phyloP scores from a whole-genome alignment of 257 asterid species.

The Gynochthodes officinalis region DNA sequence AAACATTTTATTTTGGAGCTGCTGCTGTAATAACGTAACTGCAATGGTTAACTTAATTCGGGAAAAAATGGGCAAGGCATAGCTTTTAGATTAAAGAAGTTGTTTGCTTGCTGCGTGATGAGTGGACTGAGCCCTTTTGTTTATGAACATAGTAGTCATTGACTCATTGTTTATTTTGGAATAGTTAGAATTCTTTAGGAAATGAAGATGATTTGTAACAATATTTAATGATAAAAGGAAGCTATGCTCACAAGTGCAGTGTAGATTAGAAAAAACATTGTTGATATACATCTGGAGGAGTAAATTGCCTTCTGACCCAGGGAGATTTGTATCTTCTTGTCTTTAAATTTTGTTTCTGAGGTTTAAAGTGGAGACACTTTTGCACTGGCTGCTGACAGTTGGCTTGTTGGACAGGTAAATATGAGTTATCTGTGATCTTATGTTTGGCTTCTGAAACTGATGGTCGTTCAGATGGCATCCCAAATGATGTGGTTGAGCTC shows the following conservation, averaged over 20 bases:
- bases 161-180: neutral
- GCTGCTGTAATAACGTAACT: too few species aligned
- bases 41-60: too few species aligned
- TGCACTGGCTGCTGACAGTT: slow-evolving; percentile 14
- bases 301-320: neutral
- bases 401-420: slow-evolving; percentile 48
- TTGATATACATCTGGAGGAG: neutral
- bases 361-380: neutral
- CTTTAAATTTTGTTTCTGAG: neutral
- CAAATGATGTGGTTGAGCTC: slow-evolving; percentile 56
- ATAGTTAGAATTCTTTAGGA: neutral
- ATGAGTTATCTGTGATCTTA: slow-evolving; percentile 56
- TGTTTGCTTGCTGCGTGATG: neutral
- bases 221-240: neutral
- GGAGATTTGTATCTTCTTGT: neutral
- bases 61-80: too few species aligned
- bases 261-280: neutral
- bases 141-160: neutral
- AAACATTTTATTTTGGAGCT: too few species aligned
- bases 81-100: neutral
- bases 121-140: neutral
- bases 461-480: slow-evolving; percentile 37
- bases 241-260: neutral
- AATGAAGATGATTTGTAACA: neutral
- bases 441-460: slow-evolving; percentile 47